Evolutionary conservation across 1,284 basidiomycete species (phyloP), one percentile per base, ranked within the genome.

Genomic region (Puccinia novopanici): DNA sequence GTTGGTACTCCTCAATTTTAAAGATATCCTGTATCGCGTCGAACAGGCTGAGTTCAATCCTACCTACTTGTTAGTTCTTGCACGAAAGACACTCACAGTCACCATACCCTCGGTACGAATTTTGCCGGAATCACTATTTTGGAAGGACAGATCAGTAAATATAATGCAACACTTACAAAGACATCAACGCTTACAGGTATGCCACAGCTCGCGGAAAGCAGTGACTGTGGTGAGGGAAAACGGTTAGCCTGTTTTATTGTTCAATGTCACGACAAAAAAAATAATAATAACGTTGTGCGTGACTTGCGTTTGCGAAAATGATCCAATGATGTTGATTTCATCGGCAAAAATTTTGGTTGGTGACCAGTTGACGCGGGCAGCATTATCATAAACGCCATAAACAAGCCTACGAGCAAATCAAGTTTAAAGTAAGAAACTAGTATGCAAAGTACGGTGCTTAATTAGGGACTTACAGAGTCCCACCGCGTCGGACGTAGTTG

Each of bases 201-300:
- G 90, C 91, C 70, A 95, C 90, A 9, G 93, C 92, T 67, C 93
- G 91, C 78, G 93, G 92, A 89, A 95, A 94, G 87, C 92, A 94
- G 87, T 89, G 90, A 10, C 90, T 91, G 30, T 3, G 17, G 13
- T 17, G n/a, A 67, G 34, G 15, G 27, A 50, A 54, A 30, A 50
- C 85, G 94, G 93, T 45, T 13, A 80, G 37, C 17, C 6, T 45
- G 8, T 45, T 73, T 17, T 57, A n/a, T n/a, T n/a, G n/a, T 67
- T 24, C 40, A 50, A 30, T 65, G 13, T 92, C 91, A 87, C 93
- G 93, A 1, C 27, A 48, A n/a, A 27, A n/a, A n/a, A n/a, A 65
- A 10, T 30, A 48, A 42, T 92, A 93, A 48, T 92, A 92, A 83
- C 93, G 91, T 84, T 94, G 92, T n/a, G 57, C n/a, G 24, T 3